Percentiles rank a stretch among this genome's conserved stretches.
phyloP scores from a whole-genome alignment of 192 early-diverging fungal species.

The Geranomyces michiganensis region DNA sequence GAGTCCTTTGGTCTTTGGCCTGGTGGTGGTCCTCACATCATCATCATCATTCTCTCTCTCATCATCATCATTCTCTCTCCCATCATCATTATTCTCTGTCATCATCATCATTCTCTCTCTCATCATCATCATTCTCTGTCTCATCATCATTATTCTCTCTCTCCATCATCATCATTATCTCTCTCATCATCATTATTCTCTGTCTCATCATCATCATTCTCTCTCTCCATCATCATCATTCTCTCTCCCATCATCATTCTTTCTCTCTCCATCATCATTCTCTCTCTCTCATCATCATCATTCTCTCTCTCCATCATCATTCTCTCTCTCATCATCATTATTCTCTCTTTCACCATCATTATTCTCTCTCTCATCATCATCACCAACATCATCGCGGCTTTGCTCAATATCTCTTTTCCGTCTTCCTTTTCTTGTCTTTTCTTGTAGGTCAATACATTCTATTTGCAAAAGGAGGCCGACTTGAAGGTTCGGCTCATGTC shows the following conservation, averaged over 20 bases:
- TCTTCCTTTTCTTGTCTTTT: neutral
- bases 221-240: no score
- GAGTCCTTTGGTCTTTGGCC: no score
- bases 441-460: conserved; percentile 88
- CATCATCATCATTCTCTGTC: no score
- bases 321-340: no score
- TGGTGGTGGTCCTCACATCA: no score
- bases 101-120: no score
- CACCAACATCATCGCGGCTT: no score
- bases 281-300: neutral
- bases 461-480: conserved; percentile 95
- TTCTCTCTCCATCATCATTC: conserved; percentile 3
- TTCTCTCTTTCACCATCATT: no score
- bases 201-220: no score
- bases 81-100: neutral
- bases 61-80: neutral
- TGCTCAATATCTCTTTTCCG: no score
- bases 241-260: neutral
- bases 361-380: neutral
- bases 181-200: neutral
- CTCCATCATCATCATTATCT: neutral
- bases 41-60: no score
- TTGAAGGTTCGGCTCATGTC: conserved; percentile 86
- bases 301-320: neutral
- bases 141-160: neutral